phyloP scores from a whole-genome alignment of 305 asterid genomes.

The Caryopteris hybrid region DNA sequence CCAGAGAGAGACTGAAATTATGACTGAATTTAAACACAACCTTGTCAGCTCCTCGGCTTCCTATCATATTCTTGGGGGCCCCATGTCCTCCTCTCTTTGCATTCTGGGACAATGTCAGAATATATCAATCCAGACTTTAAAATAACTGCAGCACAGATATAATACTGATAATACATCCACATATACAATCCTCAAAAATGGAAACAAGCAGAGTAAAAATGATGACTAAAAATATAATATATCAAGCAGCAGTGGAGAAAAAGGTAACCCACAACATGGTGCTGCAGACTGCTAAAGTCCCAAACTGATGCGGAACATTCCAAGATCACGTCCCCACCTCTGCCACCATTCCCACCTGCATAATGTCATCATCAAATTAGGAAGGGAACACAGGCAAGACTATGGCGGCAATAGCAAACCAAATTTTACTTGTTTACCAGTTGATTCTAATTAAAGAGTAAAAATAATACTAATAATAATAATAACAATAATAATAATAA shows the following conservation, averaged over 20 bases:
- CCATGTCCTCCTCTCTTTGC: conserved; percentile 94
- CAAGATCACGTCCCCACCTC: conserved; percentile 90
- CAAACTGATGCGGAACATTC: conserved; percentile 77
- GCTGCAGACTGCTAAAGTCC: conserved; percentile 94
- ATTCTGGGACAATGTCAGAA: conserved; percentile 42
- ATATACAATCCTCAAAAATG: conserved; percentile 11
- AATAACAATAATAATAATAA: too few species aligned
- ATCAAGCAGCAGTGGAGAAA: conserved; percentile 14
- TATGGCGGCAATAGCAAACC: too few species aligned
- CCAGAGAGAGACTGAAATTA: not conserved
- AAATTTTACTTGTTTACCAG: not conserved
- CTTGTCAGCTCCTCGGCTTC: conserved; percentile 92
- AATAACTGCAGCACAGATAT: not conserved
- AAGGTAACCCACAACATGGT: conserved; percentile 59
- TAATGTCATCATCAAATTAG: conserved; percentile 10
- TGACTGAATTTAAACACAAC: conserved; percentile 31
- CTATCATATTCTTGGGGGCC: conserved; percentile 80
- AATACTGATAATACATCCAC: conserved; percentile 6
- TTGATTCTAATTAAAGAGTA: conserved; percentile 2
- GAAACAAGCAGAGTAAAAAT: not conserved
- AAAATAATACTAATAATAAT: not conserved
- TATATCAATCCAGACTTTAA: conserved; percentile 11
- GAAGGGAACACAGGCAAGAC: too few species aligned
- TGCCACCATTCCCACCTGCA: conserved; percentile 95
- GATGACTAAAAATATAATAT: not conserved